Evolutionary conservation across 495 filamentous ascomycete genomes (phyloP).

Genomic region (Aspergillus bertholletiae): DNA sequence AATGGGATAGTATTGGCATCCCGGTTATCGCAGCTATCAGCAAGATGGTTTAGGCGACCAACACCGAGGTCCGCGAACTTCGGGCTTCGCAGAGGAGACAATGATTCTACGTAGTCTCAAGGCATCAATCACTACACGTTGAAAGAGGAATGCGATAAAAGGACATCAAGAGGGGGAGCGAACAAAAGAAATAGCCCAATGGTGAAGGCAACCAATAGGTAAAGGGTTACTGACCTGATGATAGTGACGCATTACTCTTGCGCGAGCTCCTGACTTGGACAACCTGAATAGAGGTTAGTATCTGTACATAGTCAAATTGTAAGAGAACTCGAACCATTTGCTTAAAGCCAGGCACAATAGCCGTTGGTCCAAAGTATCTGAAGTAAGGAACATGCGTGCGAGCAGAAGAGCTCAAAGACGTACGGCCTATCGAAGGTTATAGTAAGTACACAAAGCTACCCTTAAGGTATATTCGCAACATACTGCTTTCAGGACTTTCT

Average conservation of each 20-base stretch:
- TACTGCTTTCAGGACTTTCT: slow-evolving; percentile 41
- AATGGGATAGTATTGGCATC: slow-evolving; percentile 68
- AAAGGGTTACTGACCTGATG: slow-evolving; percentile 32
- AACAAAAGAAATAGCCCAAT: no score
- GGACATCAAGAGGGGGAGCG: neutral
- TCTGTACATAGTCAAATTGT: neutral
- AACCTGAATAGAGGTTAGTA: slow-evolving; percentile 24
- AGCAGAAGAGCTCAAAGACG: slow-evolving; percentile 36
- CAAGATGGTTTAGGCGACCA: slow-evolving; percentile 23
- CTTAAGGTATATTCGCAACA: slow-evolving; percentile 12
- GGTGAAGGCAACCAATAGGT: slow-evolving; percentile 2
- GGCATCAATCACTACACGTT: slow-evolving; percentile 4
- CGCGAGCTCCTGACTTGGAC: slow-evolving; percentile 63
- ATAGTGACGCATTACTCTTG: slow-evolving; percentile 45
- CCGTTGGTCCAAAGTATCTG: slow-evolving; percentile 82
- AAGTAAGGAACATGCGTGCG: slow-evolving; percentile 80
- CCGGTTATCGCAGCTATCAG: slow-evolving; percentile 42
- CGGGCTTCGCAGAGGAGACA: slow-evolving; percentile 35
- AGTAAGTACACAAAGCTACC: slow-evolving; percentile 13
- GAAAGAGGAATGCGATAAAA: neutral
- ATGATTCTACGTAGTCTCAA: slow-evolving; percentile 22
- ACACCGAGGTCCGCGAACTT: slow-evolving; percentile 22
- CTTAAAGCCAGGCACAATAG: slow-evolving; percentile 89
- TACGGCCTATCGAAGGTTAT: slow-evolving; percentile 25
- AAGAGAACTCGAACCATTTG: slow-evolving; percentile 61